Conservation (phyloP, 2,329 filamentous ascomycete species). For the Parascedosporium putredinis region DNA sequence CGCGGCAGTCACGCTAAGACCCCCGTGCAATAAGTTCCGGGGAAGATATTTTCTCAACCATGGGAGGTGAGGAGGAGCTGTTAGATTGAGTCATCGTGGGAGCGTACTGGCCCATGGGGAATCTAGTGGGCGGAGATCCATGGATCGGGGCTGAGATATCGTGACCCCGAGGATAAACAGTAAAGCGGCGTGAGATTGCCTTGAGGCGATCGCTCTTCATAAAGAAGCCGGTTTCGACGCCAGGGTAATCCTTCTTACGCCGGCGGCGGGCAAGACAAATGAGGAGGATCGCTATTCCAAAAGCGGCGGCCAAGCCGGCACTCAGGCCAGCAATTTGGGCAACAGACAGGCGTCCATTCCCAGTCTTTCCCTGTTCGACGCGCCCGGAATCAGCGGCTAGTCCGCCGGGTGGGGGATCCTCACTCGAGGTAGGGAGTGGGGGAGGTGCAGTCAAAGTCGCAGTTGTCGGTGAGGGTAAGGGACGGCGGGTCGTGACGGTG, state of each 20-base stretch:
- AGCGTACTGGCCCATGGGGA: constrained; percentile 10
- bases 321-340: constrained; percentile 48
- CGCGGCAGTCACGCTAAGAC: neutral
- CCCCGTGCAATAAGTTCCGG: neutral
- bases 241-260: constrained; percentile 29
- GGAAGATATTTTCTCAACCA: constrained; percentile 1
- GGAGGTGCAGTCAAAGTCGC: neutral
- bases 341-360: constrained; percentile 17
- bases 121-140: constrained; percentile 10
- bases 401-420: constrained; percentile 10
- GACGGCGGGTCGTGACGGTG: neutral
- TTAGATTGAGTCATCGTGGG: neutral
- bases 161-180: constrained; percentile 10
- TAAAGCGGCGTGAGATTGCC: constrained; percentile 5
- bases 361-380: constrained; percentile 6
- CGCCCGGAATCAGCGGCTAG: constrained; percentile 9
- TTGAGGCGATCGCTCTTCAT: constrained; percentile 21
- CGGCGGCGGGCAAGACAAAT: constrained; percentile 33
- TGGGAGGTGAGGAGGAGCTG: constrained; percentile 12
- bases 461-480: constrained; percentile 4
- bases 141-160: constrained; percentile 32
- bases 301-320: constrained; percentile 40
- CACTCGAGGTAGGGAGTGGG: constrained; percentile 10
- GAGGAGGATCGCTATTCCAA: constrained; percentile 35
- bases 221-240: constrained; percentile 27